phyloP scores from a whole-genome alignment of 2,329 filamentous ascomycete genomes.

The Claviceps humidiphila region DNA sequence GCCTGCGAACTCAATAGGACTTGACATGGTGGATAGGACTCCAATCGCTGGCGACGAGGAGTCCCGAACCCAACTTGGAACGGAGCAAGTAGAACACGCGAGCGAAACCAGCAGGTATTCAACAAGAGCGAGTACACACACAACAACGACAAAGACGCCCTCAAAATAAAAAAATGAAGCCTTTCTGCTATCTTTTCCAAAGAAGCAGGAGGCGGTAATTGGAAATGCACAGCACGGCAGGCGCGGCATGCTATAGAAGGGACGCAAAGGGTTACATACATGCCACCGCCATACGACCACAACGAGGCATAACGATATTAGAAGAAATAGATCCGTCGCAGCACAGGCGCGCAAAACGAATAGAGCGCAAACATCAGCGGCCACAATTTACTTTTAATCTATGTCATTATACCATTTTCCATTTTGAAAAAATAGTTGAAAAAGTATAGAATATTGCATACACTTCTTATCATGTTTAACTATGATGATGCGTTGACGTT shows the following conservation, averaged over 20 bases:
- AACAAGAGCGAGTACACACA: not conserved
- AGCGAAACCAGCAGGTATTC: not conserved
- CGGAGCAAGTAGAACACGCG: not conserved
- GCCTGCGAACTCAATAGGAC: not conserved
- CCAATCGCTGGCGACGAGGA: not conserved
- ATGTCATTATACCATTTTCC: not conserved
- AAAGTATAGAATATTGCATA: not conserved
- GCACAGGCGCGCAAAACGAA: not conserved
- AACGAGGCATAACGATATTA: not conserved
- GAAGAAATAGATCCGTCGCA: not conserved
- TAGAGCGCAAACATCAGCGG: not conserved
- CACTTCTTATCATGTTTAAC: not conserved
- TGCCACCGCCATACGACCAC: not conserved
- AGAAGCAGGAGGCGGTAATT: not conserved
- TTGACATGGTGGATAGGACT: not conserved
- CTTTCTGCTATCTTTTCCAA: not conserved
- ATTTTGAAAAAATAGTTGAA: not conserved
- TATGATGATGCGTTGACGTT: not conserved
- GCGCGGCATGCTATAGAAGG: not conserved
- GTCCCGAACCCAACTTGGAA: not conserved
- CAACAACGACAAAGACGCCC: not conserved
- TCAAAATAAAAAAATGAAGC: no score
- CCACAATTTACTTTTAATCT: not conserved
- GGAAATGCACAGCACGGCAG: not conserved
- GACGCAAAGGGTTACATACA: not conserved